These are phyloP conservation scores for Kalanchoe fedtschenkoi DNA, from an alignment of 164 flowering plant genomes.

Conservation along the genomic window DNA sequence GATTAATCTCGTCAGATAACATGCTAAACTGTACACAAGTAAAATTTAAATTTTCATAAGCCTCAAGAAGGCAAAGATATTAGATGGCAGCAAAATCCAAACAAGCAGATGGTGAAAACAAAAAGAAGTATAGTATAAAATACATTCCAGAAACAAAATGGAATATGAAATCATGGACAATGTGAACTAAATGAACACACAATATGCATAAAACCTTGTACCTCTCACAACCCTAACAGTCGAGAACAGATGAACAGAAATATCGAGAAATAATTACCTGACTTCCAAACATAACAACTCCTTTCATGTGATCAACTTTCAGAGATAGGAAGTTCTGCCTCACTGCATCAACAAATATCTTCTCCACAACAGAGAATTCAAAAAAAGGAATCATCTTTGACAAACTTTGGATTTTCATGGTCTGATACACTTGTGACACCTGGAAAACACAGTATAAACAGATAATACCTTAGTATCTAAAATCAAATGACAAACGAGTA, in stretches of 20 bases:
- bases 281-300: constrained; percentile 50
- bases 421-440: constrained; percentile 88
- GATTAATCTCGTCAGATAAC: not conserved
- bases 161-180: too few species aligned
- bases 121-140: too few species aligned
- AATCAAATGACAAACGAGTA: not conserved
- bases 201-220: too few species aligned
- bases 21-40: not conserved
- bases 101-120: too few species aligned
- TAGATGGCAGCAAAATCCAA: too few species aligned
- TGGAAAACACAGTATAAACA: constrained; percentile 16
- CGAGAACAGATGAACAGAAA: too few species aligned
- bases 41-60: too few species aligned
- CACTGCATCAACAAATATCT: constrained; percentile 77
- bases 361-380: constrained; percentile 64
- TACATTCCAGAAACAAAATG: too few species aligned
- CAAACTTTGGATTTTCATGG: constrained; percentile 63
- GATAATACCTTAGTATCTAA: not conserved
- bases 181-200: too few species aligned
- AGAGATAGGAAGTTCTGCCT: constrained; percentile 57
- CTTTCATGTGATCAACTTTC: constrained; percentile 79
- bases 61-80: too few species aligned
- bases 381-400: constrained; percentile 73
- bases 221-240: too few species aligned
- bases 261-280: constrained; percentile 34